Evolutionary conservation across 2,329 filamentous ascomycete genomes (phyloP), one percentile per base, ranked within the genome.

Genomic region (Diplodia intermedia): DNA sequence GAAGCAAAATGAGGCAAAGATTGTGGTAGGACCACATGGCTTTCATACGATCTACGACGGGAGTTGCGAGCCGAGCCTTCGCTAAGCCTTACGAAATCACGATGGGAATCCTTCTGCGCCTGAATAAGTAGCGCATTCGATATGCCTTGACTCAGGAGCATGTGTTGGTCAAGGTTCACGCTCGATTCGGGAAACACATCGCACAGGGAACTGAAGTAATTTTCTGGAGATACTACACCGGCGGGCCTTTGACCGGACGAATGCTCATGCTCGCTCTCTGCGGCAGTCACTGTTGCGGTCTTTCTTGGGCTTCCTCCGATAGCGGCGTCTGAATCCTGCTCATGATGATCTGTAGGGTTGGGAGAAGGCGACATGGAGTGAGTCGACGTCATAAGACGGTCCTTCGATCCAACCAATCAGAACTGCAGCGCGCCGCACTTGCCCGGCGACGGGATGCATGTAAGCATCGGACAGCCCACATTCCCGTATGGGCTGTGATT

Each of bases 81-180:
- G 43, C 43, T 47, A 47, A 47, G 43, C 43, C 43, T 47, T 47
- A 47, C 43, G 43, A 47, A 47, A 20, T 47, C n/a, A 47, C 36
- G 43, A 20, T 47, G 43, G n/a, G n/a, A 47, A 47, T 47, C 43
- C 43, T 47, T 47, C 18, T 47, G 43, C n/a, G n/a, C n/a, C 8
- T 9, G n/a, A 47, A 11, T 20, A 47, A 47, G 43, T 47, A 47
- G n/a, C n/a, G n/a, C 43, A 20, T 4, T 20, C 2, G 43, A 47
- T 47, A n/a, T 47, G 20, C 43, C 18, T 47, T 47, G 43, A 47
- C 9, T 47, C 43, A 20, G n/a, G n/a, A 47, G 43, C 43, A 47
- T 47, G 43, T 14, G 18, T 47, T 47, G n/a, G n/a, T 20, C 43
- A 47, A 20, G 11, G 43, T 47, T 47, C 43, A 47, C 9, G 2